phyloP scores from a whole-genome alignment of 225 moss, liverwort and hornwort species.

The Straminergon stramineum region DNA sequence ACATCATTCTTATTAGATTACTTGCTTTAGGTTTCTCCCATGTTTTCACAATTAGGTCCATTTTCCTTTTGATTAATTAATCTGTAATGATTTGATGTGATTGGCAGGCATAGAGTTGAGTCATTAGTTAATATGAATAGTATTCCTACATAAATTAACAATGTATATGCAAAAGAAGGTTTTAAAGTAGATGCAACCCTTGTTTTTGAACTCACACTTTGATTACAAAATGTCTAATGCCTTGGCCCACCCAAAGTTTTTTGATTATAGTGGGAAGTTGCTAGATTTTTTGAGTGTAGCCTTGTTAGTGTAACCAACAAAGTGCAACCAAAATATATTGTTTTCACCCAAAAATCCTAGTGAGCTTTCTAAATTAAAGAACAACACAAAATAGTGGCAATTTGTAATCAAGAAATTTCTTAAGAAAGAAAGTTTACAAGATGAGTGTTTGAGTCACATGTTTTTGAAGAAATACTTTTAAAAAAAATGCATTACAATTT shows the following conservation, averaged over 20 bases:
- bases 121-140: neutral
- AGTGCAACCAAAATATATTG: too few relatives aligned
- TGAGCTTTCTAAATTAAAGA: fast-evolving
- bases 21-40: neutral
- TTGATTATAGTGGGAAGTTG: too few relatives aligned
- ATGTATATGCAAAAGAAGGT: neutral
- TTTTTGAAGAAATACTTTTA: too few relatives aligned
- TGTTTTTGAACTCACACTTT: neutral
- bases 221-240: neutral
- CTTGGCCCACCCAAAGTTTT: too few relatives aligned
- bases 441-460: neutral
- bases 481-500: neutral
- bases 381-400: neutral
- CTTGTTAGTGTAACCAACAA: too few relatives aligned
- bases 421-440: neutral
- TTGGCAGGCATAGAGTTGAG: fast-evolving
- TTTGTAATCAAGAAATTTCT: neutral
- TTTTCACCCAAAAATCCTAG: too few relatives aligned
- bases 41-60: neutral
- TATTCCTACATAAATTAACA: neutral
- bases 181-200: neutral
- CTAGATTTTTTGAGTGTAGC: too few relatives aligned
- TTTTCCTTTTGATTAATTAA: neutral
- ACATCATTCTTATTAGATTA: neutral
- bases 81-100: neutral